A percentile compares a stretch with the other conserved stretches of the same genome.
Conservation (phyloP, 805 yeast species). For the Clavispora santaluciae region DNA sequence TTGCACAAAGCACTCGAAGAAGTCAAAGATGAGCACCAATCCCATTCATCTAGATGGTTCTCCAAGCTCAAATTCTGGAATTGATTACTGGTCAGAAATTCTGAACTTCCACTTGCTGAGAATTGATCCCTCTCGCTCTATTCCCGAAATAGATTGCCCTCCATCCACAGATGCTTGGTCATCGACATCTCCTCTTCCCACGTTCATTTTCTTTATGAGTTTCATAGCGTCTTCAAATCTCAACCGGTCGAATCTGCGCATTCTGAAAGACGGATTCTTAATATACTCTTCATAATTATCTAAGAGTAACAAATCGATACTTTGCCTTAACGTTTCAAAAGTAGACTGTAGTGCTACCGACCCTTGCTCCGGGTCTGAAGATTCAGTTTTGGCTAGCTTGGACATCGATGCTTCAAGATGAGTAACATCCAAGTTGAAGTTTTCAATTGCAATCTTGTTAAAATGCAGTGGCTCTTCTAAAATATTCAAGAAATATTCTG, state of each 20-base stretch:
- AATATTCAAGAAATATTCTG: conserved; percentile 60
- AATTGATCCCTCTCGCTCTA: conserved; percentile 15
- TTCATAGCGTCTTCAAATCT: conserved; percentile 65
- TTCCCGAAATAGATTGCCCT: conserved; percentile 4
- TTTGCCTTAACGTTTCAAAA: conserved; percentile 74
- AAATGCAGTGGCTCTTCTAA: conserved; percentile 52
- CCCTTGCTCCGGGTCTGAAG: conserved; percentile 17
- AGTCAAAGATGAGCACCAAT: conserved; percentile 10
- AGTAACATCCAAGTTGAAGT: conserved; percentile 75
- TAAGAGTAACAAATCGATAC: conserved; percentile 62
- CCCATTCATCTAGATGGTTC: conserved; percentile 7
- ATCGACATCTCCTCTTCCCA: conserved; percentile 3
- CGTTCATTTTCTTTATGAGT: conserved; percentile 51
- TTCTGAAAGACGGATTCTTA: conserved; percentile 40
- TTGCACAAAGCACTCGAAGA: conserved; percentile 10
- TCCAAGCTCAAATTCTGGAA: conserved; percentile 17
- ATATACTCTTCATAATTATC: conserved; percentile 63
- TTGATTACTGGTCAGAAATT: conserved; percentile 9
- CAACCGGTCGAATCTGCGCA: conserved; percentile 64
- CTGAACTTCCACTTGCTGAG: conserved; percentile 24
- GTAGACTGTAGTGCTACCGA: conserved; percentile 62
- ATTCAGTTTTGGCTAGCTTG: conserved; percentile 24
- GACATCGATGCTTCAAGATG: conserved; percentile 61
- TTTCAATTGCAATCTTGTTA: conserved; percentile 57
- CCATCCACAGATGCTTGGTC: not conserved